Base-by-base conservation (phyloP, 2,329 filamentous ascomycete species). In the Coniochaeta pulveracea region DNA sequence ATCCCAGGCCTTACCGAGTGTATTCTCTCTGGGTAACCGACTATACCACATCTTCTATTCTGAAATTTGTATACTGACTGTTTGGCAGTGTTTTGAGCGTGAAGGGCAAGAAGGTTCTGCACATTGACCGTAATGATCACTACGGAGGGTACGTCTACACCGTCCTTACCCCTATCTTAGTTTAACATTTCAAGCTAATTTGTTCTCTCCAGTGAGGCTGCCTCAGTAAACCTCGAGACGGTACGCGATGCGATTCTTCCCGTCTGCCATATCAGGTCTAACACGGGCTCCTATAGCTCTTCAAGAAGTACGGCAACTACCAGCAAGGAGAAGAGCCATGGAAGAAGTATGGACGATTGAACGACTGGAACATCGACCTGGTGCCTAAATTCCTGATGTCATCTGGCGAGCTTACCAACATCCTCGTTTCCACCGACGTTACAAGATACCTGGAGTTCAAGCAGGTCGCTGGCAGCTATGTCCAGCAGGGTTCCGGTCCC, bases 321-420 rank as follows among this genome's bases (percentile, higher is more conserved):
- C 57, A 64, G 39, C 57, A 71, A 41, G 84, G 82, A 47, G 80
- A 86, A 54, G 84, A 95, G 69, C 88, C 89, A 45, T 96, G 91
- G 91, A 89, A 93, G 70, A 88, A 94, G 63, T 96, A 95, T 59
- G 89, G 89, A 49, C 82, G 91, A 39, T 69, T 79, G 56, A 95
- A 95, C 64, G 89, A 96, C 72, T 98, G 91, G 91, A 96, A 95
- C 70, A 93, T 98, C 61, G 93, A 98, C 57, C 74, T 98, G 40
- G 88, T 98, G 31, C 89, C 91, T 47, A 98, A 98, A 72, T 80
- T 98, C 52, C 76, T 98, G 59, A 96, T 98, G 88, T 86, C 89
- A 39, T 94, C 93, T 43, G 91, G 91, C 60, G 89, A 98, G 66
- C 71, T 98, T 55, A 96, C 89, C 57, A 96, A 96, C 64, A 95